Conservation (phyloP, 768 basidiomycete genomes). For the Suillus luteus region DNA sequence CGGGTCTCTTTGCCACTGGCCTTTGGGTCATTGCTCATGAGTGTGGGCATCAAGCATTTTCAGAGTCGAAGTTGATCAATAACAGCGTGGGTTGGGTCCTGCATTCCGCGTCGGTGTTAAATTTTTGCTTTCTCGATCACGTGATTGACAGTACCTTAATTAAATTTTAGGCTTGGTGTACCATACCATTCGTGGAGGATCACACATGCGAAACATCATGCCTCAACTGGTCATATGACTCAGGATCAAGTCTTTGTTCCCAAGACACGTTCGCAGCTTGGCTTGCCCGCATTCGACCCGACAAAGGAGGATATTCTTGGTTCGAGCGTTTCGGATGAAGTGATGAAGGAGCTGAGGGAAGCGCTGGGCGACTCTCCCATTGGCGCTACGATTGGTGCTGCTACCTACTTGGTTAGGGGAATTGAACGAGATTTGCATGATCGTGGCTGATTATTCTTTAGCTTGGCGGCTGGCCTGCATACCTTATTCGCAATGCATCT, state of each 20-base stretch:
- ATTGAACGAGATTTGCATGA: not conserved
- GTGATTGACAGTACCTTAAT: slow-evolving; percentile 36
- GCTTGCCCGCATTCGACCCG: slow-evolving; percentile 66
- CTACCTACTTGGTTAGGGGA: slow-evolving; percentile 58
- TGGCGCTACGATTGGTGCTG: slow-evolving; percentile 54
- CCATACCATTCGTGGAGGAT: slow-evolving; percentile 98
- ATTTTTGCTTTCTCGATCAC: slow-evolving; percentile 20
- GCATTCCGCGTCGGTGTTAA: slow-evolving; percentile 72
- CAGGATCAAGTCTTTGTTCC: slow-evolving; percentile 98
- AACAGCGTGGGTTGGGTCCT: slow-evolving; percentile 91
- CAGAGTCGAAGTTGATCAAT: slow-evolving; percentile 88
- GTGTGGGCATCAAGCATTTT: slow-evolving; percentile 96
- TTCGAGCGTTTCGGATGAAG: slow-evolving; percentile 62
- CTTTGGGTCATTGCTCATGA: slow-evolving; percentile 95
- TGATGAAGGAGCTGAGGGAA: slow-evolving; percentile 76
- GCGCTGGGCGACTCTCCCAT: slow-evolving; percentile 92
- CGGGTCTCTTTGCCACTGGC: slow-evolving; percentile 88
- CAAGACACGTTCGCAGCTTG: slow-evolving; percentile 73
- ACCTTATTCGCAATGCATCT: slow-evolving; percentile 80
- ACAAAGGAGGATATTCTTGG: slow-evolving; percentile 67
- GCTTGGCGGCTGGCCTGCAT: slow-evolving; percentile 85
- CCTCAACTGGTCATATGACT: slow-evolving; percentile 89
- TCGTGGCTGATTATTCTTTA: slow-evolving; percentile 28
- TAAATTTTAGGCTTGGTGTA: slow-evolving; percentile 67
- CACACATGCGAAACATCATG: slow-evolving; percentile 93